Base-by-base conservation (phyloP, 2,329 filamentous ascomycete genomes). In the Rugonectria rugulosa region DNA sequence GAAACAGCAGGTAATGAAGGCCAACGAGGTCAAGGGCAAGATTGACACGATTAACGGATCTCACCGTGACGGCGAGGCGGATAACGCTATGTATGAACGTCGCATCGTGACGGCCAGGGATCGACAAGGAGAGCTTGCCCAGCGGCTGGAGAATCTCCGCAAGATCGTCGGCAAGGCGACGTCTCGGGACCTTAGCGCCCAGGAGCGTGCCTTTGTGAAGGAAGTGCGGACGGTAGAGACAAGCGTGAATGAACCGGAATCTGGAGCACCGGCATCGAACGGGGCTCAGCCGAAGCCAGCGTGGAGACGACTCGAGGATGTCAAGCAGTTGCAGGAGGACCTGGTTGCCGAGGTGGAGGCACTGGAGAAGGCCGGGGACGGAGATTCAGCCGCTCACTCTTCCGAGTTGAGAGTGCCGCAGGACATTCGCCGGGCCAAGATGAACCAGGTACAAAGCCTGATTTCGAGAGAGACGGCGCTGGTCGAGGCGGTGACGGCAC, bases 381-480 rank as follows among this genome's bases (percentile, higher is more conserved):
- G 53, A 37, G 68, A 69, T 43, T 60, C 58, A 23, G 50, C 66
- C 23, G 62, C 71, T 31, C 59, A 59, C 32, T 58, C 62, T 21
- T 72, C 75, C 40, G 77, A 81, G 56, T 63, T 84, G 45, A 76
- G 79, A 60, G 84, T 89, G 49, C 83, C 86, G 11, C 74, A 79
- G 17, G 84, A 87, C 50, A 80, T 89, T 55, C 79, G 86, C 55
- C 83, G 80, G 72, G 81, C 79, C 45, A 89, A 89, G 73, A 72
- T 90, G 61, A 78, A 79, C 53, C 82, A 89, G 68, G 85, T 91
- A 19, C 85, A 85, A 72, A 74, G 75, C 23, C 71, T 90, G 56
- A 73, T 91, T 61, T 85, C 88, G 53, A 77, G 88, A 23, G 88
- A 91, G 73, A 83, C 83, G 41, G 86, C 86, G 5, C 72, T 91